Base-by-base conservation (phyloP, 2,329 filamentous ascomycete genomes). In the Lachnellula subtilissima region DNA sequence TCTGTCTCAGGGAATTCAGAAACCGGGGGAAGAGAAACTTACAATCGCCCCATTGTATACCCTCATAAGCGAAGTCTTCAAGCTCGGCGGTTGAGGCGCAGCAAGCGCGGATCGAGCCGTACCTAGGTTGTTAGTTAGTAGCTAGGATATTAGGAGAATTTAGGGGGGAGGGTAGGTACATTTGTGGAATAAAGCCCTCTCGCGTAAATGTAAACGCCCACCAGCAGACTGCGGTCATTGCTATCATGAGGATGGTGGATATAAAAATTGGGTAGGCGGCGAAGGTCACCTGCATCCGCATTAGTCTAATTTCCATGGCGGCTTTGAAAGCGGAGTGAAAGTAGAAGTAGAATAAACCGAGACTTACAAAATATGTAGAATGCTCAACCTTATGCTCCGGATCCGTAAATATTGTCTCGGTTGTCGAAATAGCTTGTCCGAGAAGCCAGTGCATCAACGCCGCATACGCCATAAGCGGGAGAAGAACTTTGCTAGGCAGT, bases 381-480 rank as follows among this genome's bases (percentile, higher is more conserved):
- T 60, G 61, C 35, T 64, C 59, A 15, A 61, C 25, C 0, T 52
- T 48, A 43, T 58, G 49, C 15, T 25, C 12, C 0, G 52, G 53
- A 53, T 62, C 62, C 11, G 54, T 58, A 37, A 52, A 63, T 14
- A 63, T 63, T 14, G 59, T 55, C 54, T 62, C 62, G 11, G 54
- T 46, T 0, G 60, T 59, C 1, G 53, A 39, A 4, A 63, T 61
- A 2, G 62, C 62, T 46, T 62, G 48, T 2, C 62, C 62, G 1
- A 64, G 54, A 2, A 64, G 50, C 61, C 61, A 63, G 37, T 64
- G 59, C 61, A 64, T 64, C 4, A 56, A 28, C 14, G 61, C 37
- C 2, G 62, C 58, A 46, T 52, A 64, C 1, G 12, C 42, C 61
- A 64, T 64, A 42, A 64, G 51, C 0, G 60, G 61, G 1, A 58